These are phyloP conservation scores for Fraxinus anomala DNA, from an alignment of 257 asterid species.

Conservation along the genomic window DNA sequence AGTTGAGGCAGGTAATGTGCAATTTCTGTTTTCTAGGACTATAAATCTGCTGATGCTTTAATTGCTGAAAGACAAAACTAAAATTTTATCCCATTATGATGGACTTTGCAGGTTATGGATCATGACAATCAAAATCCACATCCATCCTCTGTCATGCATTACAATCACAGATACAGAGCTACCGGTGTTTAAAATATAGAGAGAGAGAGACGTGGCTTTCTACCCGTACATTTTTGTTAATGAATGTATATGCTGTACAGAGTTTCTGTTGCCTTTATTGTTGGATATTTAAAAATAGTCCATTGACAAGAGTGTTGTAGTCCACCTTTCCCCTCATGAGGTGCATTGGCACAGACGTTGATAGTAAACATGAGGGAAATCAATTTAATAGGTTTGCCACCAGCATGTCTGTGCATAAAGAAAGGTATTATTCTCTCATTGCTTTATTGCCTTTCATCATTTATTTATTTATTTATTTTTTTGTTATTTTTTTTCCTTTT, in stretches of 20 bases:
- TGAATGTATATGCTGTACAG: constrained; percentile 17
- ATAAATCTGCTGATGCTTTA: constrained; percentile 1
- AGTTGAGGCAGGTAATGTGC: constrained; percentile 50
- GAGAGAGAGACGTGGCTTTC: constrained; percentile 17
- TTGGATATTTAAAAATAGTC: constrained; percentile 9
- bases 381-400: not conserved
- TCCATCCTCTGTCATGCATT: constrained; percentile 52
- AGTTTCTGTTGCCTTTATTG: not conserved
- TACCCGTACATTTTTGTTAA: not conserved
- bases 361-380: constrained; percentile 19
- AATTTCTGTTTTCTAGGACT: constrained; percentile 8
- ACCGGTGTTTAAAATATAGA: constrained; percentile 39
- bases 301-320: constrained; percentile 8
- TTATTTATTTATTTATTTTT: not conserved
- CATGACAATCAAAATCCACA: constrained; percentile 44
- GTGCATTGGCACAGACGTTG: constrained; percentile 2
- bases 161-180: constrained; percentile 53
- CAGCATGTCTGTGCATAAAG: constrained; percentile 21
- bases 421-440: constrained; percentile 27
- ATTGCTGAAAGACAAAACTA: constrained; percentile 12
- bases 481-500: not conserved
- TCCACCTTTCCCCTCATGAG: constrained; percentile 22
- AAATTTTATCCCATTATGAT: constrained; percentile 30
- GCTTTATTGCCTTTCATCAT: not conserved
- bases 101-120: constrained; percentile 46